Evolutionary conservation across 495 filamentous ascomycete genomes (phyloP), one percentile per base, ranked within the genome.

Genomic region (Annulohypoxylon stygium): DNA sequence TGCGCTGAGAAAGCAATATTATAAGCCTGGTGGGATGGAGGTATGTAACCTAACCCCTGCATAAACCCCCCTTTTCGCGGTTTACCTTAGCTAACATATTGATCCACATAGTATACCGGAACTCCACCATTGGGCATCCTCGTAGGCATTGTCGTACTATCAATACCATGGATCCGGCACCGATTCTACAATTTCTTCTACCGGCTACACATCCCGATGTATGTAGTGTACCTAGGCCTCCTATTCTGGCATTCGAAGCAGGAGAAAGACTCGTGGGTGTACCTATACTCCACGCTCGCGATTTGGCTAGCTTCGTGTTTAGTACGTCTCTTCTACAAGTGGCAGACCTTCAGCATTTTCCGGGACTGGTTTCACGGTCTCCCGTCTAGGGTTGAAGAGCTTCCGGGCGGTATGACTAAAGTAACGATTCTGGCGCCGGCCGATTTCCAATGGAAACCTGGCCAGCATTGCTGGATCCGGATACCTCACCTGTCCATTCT

Each of bases 161-260:
- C 77, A 0, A 55, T 84, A 3, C 80, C 78, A 3, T 75, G 58
- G 39, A 77, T 82, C 16, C 78, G 80, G 9, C 67, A 78, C 45
- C 72, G 67, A 14, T 66, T 78, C 54, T 94, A 94, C 71, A 92
- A 94, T 74, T 82, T 91, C 5, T 94, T 94, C 71, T 85, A 92
- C 12, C 80, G 87, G 39, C 73, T 91, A 9, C 92, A 94, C 71
- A 88, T 92, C 5, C 87, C 90, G 0, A 85, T 89, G 14, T 88
- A 91, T 0, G 84, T 92, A 25, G 81, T 90, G 3, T 92, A 90
- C 73, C 78, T 94, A 16, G 91, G 83, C 1, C 88, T 93, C 83
- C 81, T 94, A 8, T 92, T 94, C 78, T 94, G 92, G 92, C 92
- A 94, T 76, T 92, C 88, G 69, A 84, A 88, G 61, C 91, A 93